Evolutionary conservation across 1,139 yeast genomes (phyloP), one percentile per base, ranked within the genome.

Genomic region (Blastobotrys persicus): DNA sequence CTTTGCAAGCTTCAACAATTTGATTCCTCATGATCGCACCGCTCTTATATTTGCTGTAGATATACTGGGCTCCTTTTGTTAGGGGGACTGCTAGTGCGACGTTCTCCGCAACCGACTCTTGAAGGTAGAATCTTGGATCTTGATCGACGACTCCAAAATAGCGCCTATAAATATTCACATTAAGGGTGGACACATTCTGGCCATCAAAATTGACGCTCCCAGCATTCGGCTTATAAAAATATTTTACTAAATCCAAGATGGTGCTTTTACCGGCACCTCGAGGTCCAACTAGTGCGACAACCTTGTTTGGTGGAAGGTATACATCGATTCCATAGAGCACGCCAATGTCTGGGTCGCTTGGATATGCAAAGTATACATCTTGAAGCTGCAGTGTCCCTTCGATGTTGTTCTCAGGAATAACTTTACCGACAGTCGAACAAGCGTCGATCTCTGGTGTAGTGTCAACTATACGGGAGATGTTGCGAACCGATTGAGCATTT

Each of bases 61-160:
- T 37, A 11, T 18, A 3, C 12, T 18, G 32, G 7, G 13, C 13
- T 2, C 48, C 48, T 13, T 35, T 20, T 3, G 19, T 19, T 14
- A 37, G 41, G 11, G 40, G 38, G 12, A 33, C 17, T 2, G 42
- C 48, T 3, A 45, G 12, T 31, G 48, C 48, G 31, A 45, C 31
- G 16, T 45, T 45, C 16, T 45, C 48, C n/a, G 44, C 48, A 4
- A 45, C 32, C 2, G 48, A n/a, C 28, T 38, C 48, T n/a, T 45
- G 2, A 6, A 14, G 12, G 11, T 32, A 32, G 31, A 45, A 45
- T 16, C n/a, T 17, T 7, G 48, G 48, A 2, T 23, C 26, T 14
- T 20, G 18, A 12, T 45, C 48, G n/a, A 45, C 44, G n/a, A 34
- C 41, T 4, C 48, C 48, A n/a, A 45, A 18, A 17, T 31, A 16